phyloP scores from a whole-genome alignment of 345 rosid genomes.

The Citrus australasica region DNA sequence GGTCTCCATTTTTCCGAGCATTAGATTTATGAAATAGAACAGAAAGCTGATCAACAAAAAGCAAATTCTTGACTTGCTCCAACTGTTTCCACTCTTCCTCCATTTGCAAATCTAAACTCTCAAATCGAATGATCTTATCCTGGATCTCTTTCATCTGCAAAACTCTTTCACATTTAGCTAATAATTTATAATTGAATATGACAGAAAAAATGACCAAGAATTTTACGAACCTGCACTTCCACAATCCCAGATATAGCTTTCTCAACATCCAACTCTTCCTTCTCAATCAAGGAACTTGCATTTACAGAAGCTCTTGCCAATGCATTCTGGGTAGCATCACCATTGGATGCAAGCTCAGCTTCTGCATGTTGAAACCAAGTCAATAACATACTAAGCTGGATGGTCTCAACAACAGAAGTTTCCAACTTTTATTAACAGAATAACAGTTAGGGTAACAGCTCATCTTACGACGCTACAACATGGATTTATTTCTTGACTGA shows the following conservation, averaged over 20 bases:
- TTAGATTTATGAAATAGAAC: slow-evolving; percentile 47
- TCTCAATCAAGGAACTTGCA: slow-evolving; percentile 52
- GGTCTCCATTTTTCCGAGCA: slow-evolving; percentile 32
- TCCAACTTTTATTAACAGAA: neutral
- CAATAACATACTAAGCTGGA: neutral
- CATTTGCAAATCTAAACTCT: slow-evolving; percentile 74
- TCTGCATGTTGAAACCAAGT: slow-evolving; percentile 34
- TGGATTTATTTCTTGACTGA: neutral
- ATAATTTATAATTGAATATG: neutral
- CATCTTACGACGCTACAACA: neutral
- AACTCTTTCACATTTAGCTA: neutral
- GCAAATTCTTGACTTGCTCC: slow-evolving; percentile 71
- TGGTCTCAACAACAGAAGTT: slow-evolving; percentile 3
- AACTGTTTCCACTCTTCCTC: slow-evolving; percentile 82
- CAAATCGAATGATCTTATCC: slow-evolving; percentile 59
- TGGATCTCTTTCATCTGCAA: slow-evolving; percentile 75
- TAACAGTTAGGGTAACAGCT: neutral
- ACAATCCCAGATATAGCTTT: slow-evolving; percentile 48
- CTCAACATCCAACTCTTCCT: slow-evolving; percentile 67
- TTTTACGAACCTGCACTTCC: slow-evolving; percentile 59
- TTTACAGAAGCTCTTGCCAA: slow-evolving; percentile 33
- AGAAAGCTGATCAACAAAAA: slow-evolving; percentile 72
- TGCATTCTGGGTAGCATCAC: slow-evolving; percentile 29
- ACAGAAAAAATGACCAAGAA: neutral
- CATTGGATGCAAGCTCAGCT: slow-evolving; percentile 33